A percentile compares a stretch with the other conserved stretches of the same genome.
Evolutionary conservation across 2,329 filamentous ascomycete genomes (phyloP).

Genomic region (Aspergillus persii): DNA sequence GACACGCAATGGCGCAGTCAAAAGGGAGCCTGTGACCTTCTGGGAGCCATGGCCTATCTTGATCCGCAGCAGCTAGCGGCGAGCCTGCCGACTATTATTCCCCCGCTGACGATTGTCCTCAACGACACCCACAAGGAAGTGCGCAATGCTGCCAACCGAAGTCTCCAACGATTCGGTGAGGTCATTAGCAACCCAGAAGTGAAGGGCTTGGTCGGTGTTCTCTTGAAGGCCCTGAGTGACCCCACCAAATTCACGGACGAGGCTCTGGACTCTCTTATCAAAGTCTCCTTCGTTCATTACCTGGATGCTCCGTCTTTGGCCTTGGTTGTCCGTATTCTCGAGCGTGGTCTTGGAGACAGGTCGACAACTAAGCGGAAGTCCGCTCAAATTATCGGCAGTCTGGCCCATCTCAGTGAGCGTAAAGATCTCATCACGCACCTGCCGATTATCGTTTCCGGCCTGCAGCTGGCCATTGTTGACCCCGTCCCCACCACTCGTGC

Average conservation of each 20-base stretch:
- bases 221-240: constrained; percentile 95
- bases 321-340: constrained; percentile 89
- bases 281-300: constrained; percentile 97
- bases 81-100: constrained; percentile 94
- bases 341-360: constrained; percentile 84
- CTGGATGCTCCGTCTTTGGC: constrained; percentile 95
- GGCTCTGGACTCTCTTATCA: constrained; percentile 89
- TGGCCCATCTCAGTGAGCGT: constrained; percentile 94
- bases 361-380: constrained; percentile 96
- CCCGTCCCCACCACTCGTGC: constrained; percentile 95
- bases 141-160: constrained; percentile 84
- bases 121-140: constrained; percentile 99
- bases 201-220: constrained; percentile 83
- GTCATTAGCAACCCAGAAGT: constrained; percentile 98
- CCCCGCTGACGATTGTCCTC: constrained; percentile 85
- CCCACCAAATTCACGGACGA: constrained; percentile 96
- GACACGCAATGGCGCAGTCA: constrained; percentile 98
- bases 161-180: constrained; percentile 95
- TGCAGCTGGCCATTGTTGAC: constrained; percentile 87
- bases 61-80: constrained; percentile 91
- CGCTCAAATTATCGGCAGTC: constrained; percentile 93
- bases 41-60: constrained; percentile 97
- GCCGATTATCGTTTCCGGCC: constrained; percentile 84
- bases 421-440: constrained; percentile 90
- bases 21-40: constrained; percentile 92